Evolutionary conservation across 164 flowering plant species (phyloP), one percentile per base, ranked within the genome.

Genomic region (Piper betle): DNA sequence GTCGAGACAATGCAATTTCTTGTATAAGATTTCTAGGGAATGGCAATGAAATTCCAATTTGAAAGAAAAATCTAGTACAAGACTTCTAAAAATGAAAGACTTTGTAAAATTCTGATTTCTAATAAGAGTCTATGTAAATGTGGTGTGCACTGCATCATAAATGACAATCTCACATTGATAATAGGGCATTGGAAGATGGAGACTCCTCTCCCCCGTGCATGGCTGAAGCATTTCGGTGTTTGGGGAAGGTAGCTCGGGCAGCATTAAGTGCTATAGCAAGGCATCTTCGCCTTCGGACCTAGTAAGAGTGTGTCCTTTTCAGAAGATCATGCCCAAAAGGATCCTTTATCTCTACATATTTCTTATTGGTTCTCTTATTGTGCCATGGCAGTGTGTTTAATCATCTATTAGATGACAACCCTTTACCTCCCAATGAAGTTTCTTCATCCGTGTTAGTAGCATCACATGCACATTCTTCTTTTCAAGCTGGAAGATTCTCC

Each of bases 361-460:
- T 43, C 50, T 7, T 10, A 43, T 7, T 46, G 25, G 39, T 62
- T 54, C 71, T 48, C 43, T 58, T 42, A 55, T 33, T 59, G 33
- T 69, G 50, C 64, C 11, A 60, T 19, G 67, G 77, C 86, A 92
- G 98, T 77, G 83, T 78, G 60, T 92, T 92, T 61, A 87, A 77
- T 64, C 85, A 84, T 75, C 72, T 92, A 59, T 93, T 92, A 59
- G 98, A 92, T 79, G 98, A 92, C 69, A 79, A 70, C 38, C 98
- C 98, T 10, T 74, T 92, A 78, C 84, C 91, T 72, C 69, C 82
- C 60, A 80, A 77, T 72, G 96, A 87, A 67, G 78, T 73, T 55
- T 91, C 98, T 61, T 91, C 98, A 46, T 88, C 98, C 4, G 84
- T 87, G 66, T 77, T 91, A 58, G 83, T 88, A 61, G 95, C 95